Conservation (phyloP, 2,329 filamentous ascomycete genomes). For the Lecanicillium sp. region DNA sequence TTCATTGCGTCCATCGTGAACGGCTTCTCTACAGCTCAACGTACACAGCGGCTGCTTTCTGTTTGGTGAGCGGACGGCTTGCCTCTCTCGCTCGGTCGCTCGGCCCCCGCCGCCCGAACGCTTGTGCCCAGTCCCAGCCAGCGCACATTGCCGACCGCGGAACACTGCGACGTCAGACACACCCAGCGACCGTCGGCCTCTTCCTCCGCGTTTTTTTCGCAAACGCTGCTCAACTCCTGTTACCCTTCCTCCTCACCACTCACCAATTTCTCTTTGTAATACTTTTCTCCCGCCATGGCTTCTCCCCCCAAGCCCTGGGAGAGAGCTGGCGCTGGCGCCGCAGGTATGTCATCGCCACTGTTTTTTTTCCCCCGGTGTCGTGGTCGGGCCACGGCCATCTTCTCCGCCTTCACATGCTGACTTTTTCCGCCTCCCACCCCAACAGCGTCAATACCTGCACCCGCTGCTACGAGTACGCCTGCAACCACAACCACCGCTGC, state of each 20-base stretch:
- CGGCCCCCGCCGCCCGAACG: no score
- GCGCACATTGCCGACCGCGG: no score
- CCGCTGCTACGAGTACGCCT: slow-evolving; percentile 32
- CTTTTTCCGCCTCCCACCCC: slow-evolving; percentile 20
- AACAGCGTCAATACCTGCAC: slow-evolving; percentile 28
- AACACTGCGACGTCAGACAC: no score
- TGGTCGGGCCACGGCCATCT: slow-evolving; percentile 16
- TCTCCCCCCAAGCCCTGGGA: slow-evolving; percentile 99
- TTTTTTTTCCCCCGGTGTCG: neutral
- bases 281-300: slow-evolving; percentile 35
- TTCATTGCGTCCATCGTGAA: no score
- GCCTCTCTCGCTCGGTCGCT: no score
- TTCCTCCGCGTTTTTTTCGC: neutral
- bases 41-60: no score
- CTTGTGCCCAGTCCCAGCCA: no score
- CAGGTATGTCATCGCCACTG: slow-evolving; percentile 8
- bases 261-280: slow-evolving; percentile 1
- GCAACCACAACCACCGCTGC: slow-evolving; percentile 16
- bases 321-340: slow-evolving; percentile 55
- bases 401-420: slow-evolving; percentile 16
- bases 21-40: no score
- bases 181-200: neutral
- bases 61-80: no score
- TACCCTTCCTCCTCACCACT: neutral
- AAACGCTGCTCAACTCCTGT: neutral